These are phyloP conservation scores for Aschersonia sp. DNA, from an alignment of 2,329 filamentous ascomycete species.

Conservation along the genomic window DNA sequence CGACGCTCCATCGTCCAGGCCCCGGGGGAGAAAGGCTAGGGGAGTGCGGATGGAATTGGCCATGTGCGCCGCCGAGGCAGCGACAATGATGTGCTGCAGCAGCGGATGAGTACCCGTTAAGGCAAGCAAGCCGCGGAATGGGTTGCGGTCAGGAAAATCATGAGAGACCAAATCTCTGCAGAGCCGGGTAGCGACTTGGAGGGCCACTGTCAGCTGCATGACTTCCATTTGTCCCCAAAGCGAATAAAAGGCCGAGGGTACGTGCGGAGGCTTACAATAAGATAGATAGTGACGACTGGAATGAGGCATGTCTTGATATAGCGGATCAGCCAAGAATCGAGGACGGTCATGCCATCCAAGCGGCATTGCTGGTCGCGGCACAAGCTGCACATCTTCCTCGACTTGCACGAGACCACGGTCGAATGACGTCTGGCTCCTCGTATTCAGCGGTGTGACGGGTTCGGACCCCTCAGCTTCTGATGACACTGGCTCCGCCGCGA, in stretches of 20 bases:
- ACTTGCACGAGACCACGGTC: not conserved
- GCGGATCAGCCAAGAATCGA: slow-evolving; percentile 26
- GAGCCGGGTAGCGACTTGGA: slow-evolving; percentile 30
- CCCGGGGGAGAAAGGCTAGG: slow-evolving; percentile 5
- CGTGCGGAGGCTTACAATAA: slow-evolving; percentile 19
- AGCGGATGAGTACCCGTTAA: slow-evolving; percentile 25
- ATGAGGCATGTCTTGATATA: slow-evolving; percentile 39
- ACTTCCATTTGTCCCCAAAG: not conserved
- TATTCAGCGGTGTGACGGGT: not conserved
- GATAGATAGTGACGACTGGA: slow-evolving; percentile 24
- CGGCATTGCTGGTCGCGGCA: slow-evolving; percentile 8
- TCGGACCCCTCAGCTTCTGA: not conserved
- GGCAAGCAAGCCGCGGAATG: slow-evolving; percentile 29
- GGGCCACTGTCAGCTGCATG: not conserved
- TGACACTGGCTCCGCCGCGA: not conserved
- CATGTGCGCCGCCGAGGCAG: slow-evolving; percentile 32
- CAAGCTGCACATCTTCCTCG: slow-evolving; percentile 13
- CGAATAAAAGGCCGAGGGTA: slow-evolving; percentile 2
- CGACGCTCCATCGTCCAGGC: not conserved
- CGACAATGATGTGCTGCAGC: slow-evolving; percentile 31
- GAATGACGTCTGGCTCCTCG: not conserved
- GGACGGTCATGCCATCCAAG: slow-evolving; percentile 12
- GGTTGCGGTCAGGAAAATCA: slow-evolving; percentile 28
- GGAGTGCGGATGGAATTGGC: slow-evolving; percentile 24
- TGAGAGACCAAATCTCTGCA: slow-evolving; percentile 37